These are phyloP conservation scores for Eutrema heterophyllum DNA, from an alignment of 345 rosid genomes.

Conservation along the genomic window DNA sequence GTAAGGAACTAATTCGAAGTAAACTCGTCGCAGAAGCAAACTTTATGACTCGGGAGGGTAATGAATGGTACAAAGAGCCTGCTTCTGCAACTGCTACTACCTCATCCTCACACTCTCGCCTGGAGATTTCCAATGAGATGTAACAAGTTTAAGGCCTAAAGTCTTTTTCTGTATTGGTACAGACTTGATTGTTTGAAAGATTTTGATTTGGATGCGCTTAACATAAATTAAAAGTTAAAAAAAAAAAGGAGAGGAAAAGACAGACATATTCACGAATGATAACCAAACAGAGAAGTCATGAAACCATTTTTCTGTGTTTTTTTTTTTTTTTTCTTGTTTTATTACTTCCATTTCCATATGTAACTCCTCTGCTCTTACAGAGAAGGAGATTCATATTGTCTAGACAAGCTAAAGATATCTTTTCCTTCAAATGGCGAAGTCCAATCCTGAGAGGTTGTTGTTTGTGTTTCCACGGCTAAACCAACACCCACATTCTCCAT, in stretches of 20 bases:
- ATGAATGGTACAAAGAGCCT: constrained; percentile 80
- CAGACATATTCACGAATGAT: not conserved
- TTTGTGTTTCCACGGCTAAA: constrained; percentile 35
- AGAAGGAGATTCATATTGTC: constrained; percentile 78
- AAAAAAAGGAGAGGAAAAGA: not conserved
- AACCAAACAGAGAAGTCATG: constrained; percentile 29
- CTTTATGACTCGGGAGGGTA: constrained; percentile 66
- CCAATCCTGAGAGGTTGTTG: constrained; percentile 62
- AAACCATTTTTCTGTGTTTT: constrained; percentile 34
- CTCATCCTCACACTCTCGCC: constrained; percentile 31
- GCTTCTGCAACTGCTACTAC: constrained; percentile 38
- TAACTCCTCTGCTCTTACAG: constrained; percentile 48
- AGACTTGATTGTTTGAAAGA: not conserved
- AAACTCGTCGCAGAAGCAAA: constrained; percentile 62
- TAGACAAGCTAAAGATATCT: constrained; percentile 85
- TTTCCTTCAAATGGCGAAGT: constrained; percentile 86
- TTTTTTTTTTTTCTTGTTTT: constrained; percentile 15
- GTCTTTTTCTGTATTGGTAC: not conserved
- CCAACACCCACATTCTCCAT: constrained; percentile 37
- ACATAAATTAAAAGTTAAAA: not conserved
- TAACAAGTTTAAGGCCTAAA: not conserved
- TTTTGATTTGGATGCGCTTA: constrained; percentile 3
- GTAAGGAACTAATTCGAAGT: not conserved
- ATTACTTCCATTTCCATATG: constrained; percentile 28
- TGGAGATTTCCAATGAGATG: constrained; percentile 22